Conservation (phyloP, 2,329 filamentous ascomycete species). For the Ophiosphaerella narmari region DNA sequence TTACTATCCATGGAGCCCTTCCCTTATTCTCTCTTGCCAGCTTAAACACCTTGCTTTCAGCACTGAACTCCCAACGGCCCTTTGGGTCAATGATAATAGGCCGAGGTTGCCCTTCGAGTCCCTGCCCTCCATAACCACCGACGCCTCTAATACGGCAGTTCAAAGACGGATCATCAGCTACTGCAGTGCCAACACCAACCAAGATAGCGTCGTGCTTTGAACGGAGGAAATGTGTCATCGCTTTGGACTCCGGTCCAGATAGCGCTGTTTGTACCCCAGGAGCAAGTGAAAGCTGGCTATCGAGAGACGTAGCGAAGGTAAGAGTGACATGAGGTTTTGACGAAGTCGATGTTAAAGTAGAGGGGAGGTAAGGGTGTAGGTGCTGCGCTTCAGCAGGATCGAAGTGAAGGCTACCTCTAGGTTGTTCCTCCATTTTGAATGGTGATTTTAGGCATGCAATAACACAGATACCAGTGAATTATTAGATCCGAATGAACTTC, state of each 20-base stretch:
- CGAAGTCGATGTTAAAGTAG: conserved; percentile 5
- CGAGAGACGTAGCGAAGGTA: conserved; percentile 89
- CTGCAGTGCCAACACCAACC: conserved; percentile 80
- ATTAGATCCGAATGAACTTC: too few relatives aligned
- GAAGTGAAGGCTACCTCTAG: conserved; percentile 44
- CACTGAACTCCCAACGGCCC: conserved; percentile 70
- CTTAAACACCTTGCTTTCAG: conserved; percentile 67
- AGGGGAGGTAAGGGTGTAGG: conserved; percentile 56
- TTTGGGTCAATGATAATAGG: conserved; percentile 82
- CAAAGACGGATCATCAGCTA: conserved; percentile 82
- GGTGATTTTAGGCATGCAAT: too few relatives aligned
- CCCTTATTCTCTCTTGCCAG: conserved; percentile 69
- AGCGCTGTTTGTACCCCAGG: conserved; percentile 81
- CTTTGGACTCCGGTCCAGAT: conserved; percentile 81
- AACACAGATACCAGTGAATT: too few relatives aligned
- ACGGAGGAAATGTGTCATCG: conserved; percentile 92
- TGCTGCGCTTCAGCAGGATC: conserved; percentile 52
- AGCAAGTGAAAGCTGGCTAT: conserved; percentile 75
- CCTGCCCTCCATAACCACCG: conserved; percentile 59
- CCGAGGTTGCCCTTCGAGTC: conserved; percentile 68
- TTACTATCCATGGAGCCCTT: conserved; percentile 73
- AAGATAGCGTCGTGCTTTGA: conserved; percentile 82
- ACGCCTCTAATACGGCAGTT: conserved; percentile 76
- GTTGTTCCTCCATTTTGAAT: background rate
- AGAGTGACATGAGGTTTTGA: conserved; percentile 60